These are phyloP conservation scores for Termitomyces sp. DNA, from an alignment of 768 basidiomycete genomes.

Conservation along the genomic window DNA sequence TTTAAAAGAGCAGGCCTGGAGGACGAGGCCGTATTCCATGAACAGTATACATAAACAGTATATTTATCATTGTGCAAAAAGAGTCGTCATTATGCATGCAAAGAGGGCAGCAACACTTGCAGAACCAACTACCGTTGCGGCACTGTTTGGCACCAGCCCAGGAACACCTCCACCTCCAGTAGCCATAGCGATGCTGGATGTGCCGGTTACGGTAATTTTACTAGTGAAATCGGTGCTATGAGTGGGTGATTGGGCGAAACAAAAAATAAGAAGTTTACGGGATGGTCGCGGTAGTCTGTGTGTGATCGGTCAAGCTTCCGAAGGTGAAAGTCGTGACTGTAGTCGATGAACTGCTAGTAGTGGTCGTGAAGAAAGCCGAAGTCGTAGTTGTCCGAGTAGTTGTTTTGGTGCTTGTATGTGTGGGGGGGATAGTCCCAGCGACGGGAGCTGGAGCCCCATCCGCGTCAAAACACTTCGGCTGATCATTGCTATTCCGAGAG, in stretches of 20 bases:
- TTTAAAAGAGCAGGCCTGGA: not conserved
- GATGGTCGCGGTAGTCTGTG: not conserved
- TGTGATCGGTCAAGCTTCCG: not conserved
- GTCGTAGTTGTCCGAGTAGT: not conserved
- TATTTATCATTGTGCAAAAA: not conserved
- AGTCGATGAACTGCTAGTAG: not conserved
- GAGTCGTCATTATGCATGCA: not conserved
- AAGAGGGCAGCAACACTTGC: not conserved
- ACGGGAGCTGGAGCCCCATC: not conserved
- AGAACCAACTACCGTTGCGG: not conserved
- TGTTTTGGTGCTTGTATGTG: not conserved
- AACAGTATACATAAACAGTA: not conserved
- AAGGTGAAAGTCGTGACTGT: not conserved
- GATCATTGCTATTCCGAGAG: not conserved
- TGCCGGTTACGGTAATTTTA: not conserved
- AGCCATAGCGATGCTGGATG: not conserved
- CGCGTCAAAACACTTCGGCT: conserved; percentile 1
- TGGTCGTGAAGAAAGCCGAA: not conserved
- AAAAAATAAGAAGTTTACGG: not conserved
- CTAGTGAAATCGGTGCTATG: not conserved
- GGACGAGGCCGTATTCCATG: not conserved
- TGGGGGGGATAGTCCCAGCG: not conserved
- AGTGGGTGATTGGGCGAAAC: not conserved
- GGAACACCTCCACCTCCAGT: not conserved
- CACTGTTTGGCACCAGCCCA: not conserved